Percentiles rank a stretch among this genome's conserved stretches.
Conservation (phyloP, 345 rosid species). For the Cardiospermum halicacabum region DNA sequence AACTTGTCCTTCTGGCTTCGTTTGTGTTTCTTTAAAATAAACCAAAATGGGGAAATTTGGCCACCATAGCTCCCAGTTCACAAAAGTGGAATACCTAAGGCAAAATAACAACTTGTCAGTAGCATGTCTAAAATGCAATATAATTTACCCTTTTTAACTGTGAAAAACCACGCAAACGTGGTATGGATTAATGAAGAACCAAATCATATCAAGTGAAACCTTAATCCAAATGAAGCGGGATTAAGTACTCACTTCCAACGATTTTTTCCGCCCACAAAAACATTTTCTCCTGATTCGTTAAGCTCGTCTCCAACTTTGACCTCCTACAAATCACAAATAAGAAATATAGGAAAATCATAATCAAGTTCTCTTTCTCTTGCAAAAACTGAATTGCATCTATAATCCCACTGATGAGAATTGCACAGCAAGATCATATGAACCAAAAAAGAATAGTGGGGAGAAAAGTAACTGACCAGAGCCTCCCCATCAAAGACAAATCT, state of each 20-base stretch:
- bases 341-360: conserved; percentile 2
- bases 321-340: conserved; percentile 36
- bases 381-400: not conserved
- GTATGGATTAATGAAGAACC: no score
- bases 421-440: not conserved
- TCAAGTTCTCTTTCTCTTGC: not conserved
- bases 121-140: no score
- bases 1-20: conserved; percentile 79
- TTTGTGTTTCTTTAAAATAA: conserved; percentile 69
- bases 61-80: conserved; percentile 91
- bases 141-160: no score
- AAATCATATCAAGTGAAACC: no score
- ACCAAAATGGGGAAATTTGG: conserved; percentile 69
- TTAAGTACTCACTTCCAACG: conserved; percentile 63
- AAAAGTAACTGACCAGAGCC: conserved; percentile 53
- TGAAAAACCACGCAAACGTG: no score
- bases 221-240: not conserved
- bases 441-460: not conserved
- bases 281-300: conserved; percentile 67
- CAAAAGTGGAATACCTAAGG: conserved; percentile 60
- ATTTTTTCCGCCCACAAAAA: conserved; percentile 68
- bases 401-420: not conserved
- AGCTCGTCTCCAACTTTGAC: conserved; percentile 70
- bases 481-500: conserved; percentile 64
- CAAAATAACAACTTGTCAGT: conserved; percentile 3